phyloP scores from a whole-genome alignment of 441 rosid genomes.

The Sinapis alba region DNA sequence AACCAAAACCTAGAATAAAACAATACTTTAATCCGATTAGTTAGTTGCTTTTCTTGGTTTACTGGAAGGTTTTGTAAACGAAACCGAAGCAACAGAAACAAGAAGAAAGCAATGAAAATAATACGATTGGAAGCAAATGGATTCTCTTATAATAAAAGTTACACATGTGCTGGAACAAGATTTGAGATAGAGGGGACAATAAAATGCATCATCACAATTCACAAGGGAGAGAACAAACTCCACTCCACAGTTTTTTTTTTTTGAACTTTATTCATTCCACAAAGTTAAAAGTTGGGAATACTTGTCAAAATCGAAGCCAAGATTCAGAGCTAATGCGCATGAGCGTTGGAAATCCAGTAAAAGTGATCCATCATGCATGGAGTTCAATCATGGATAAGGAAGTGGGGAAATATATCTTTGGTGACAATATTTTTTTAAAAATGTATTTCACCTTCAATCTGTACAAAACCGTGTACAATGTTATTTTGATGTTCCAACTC shows the following conservation, averaged over 20 bases:
- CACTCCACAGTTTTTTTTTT: neutral
- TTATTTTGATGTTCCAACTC: neutral
- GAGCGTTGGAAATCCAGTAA: slow-evolving; percentile 2
- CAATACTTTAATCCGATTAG: neutral
- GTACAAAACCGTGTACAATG: neutral
- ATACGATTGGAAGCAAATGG: neutral
- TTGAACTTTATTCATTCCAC: neutral
- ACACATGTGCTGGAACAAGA: neutral
- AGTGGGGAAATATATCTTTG: neutral
- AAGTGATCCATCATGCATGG: slow-evolving; percentile 4
- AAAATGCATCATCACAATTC: neutral
- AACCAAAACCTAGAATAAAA: neutral
- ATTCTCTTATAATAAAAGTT: neutral
- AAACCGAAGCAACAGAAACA: neutral
- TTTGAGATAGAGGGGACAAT: neutral
- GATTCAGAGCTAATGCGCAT: neutral
- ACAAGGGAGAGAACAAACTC: slow-evolving; percentile 2
- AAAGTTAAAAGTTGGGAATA: neutral
- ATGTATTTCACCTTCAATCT: neutral
- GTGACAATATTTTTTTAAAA: neutral
- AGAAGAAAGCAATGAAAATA: neutral
- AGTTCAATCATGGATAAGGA: neutral
- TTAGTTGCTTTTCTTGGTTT: neutral
- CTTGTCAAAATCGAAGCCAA: neutral
- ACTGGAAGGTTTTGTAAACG: neutral